Percentiles rank a stretch among this genome's conserved stretches.
Conservation (phyloP, 441 rosid genomes). For the Mallotus japonicus region DNA sequence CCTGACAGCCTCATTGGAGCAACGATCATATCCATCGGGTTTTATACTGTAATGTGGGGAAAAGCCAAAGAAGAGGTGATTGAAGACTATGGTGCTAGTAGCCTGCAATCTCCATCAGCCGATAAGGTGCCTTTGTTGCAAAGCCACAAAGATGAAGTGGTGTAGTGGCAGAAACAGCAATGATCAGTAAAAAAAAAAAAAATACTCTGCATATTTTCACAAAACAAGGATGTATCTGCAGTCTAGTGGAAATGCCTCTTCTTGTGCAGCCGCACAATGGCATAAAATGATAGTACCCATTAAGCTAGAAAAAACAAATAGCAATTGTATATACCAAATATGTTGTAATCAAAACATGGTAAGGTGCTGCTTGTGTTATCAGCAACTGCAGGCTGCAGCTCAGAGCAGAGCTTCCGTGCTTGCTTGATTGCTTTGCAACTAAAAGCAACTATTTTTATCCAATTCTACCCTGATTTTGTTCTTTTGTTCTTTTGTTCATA, state of each 20-base stretch:
- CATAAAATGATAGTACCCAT: not conserved
- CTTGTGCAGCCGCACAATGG: not conserved
- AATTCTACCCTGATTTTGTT: too few species aligned
- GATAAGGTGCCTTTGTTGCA: constrained; percentile 57
- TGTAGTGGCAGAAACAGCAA: not conserved
- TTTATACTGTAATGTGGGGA: constrained; percentile 83
- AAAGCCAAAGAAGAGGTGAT: constrained; percentile 59
- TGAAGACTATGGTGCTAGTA: constrained; percentile 23
- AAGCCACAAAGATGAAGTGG: constrained; percentile 36
- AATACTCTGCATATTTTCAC: not conserved
- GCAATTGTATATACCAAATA: not conserved
- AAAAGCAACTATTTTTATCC: too few species aligned
- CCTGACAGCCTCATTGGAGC: constrained; percentile 63
- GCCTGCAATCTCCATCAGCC: constrained; percentile 24
- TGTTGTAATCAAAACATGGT: not conserved
- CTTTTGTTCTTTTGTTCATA: too few species aligned
- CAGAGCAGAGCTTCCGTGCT: too few species aligned
- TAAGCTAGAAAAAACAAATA: not conserved
- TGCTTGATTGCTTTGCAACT: too few species aligned
- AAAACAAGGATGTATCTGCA: not conserved
- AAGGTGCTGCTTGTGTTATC: too few species aligned
- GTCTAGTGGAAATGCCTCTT: not conserved
- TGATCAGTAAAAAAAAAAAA: not conserved
- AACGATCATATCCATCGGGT: constrained; percentile 62
- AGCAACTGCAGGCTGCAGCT: too few species aligned